Percentiles rank a stretch among this genome's conserved stretches.
Evolutionary conservation across 1,139 yeast species (phyloP).

Genomic region (Martiniozyma asiatica): DNA sequence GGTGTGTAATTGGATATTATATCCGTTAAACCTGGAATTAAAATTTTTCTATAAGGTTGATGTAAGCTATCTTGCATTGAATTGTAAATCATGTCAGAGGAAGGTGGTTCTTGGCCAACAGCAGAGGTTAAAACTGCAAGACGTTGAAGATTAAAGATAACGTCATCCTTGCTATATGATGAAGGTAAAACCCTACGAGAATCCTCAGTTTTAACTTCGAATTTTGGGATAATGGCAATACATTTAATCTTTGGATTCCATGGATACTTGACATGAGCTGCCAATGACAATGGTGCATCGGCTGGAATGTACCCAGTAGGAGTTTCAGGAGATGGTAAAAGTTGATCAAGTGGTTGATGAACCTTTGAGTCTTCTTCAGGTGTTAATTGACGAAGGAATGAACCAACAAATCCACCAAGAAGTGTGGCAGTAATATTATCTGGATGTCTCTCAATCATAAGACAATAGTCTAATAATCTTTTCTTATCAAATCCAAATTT

Average conservation of each 20-base stretch:
- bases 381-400: constrained; percentile 71
- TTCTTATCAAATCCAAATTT: constrained; percentile 58
- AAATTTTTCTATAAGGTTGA: constrained; percentile 84
- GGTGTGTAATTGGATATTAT: constrained; percentile 79
- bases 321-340: constrained; percentile 48
- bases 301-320: constrained; percentile 41
- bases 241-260: constrained; percentile 81
- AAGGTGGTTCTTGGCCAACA: constrained; percentile 70
- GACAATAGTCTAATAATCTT: constrained; percentile 84
- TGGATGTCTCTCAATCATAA: constrained; percentile 96
- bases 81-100: constrained; percentile 71
- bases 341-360: constrained; percentile 74
- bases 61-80: constrained; percentile 96
- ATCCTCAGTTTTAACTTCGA: constrained; percentile 86
- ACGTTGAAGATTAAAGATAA: constrained; percentile 79
- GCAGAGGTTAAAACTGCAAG: constrained; percentile 71
- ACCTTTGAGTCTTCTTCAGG: constrained; percentile 60
- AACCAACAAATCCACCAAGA: constrained; percentile 98
- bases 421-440: constrained; percentile 97
- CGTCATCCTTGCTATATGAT: constrained; percentile 67
- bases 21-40: constrained; percentile 83
- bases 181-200: constrained; percentile 82
- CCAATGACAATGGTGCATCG: constrained; percentile 75
- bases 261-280: constrained; percentile 77
- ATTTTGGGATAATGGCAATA: constrained; percentile 82